Evolutionary conservation across 1,139 yeast genomes (phyloP).

Genomic region (Sugiyamaella castrensis): DNA sequence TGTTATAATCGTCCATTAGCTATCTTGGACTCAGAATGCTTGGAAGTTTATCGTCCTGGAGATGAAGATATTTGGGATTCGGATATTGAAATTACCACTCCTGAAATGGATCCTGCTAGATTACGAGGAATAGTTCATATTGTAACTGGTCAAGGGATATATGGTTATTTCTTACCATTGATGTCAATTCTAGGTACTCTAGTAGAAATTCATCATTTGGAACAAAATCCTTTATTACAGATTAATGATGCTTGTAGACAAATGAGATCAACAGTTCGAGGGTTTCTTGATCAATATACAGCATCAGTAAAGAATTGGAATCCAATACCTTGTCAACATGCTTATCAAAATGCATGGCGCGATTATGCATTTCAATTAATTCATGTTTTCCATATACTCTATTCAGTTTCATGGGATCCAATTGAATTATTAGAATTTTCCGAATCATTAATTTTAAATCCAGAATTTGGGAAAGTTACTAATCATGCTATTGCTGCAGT

Average conservation of each 20-base stretch:
- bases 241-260: slow-evolving; percentile 20
- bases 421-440: slow-evolving; percentile 26
- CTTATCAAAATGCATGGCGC: slow-evolving; percentile 29
- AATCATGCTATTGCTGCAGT: slow-evolving; percentile 33
- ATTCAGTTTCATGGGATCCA: slow-evolving; percentile 31
- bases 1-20: slow-evolving; percentile 40
- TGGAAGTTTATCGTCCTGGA: slow-evolving; percentile 38
- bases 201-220: slow-evolving; percentile 27
- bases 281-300: slow-evolving; percentile 25
- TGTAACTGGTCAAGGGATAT: slow-evolving; percentile 29
- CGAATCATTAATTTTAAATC: slow-evolving; percentile 27
- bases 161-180: slow-evolving; percentile 30
- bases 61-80: slow-evolving; percentile 39
- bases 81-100: slow-evolving; percentile 21
- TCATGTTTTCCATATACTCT: slow-evolving; percentile 29
- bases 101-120: slow-evolving; percentile 29
- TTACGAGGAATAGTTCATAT: slow-evolving; percentile 23
- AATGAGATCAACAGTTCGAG: slow-evolving; percentile 24
- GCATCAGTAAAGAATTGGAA: slow-evolving; percentile 27
- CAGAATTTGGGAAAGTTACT: slow-evolving; percentile 28
- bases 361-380: slow-evolving; percentile 29
- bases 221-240: slow-evolving; percentile 25
- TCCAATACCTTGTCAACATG: slow-evolving; percentile 25
- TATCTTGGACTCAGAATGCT: slow-evolving; percentile 38
- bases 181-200: slow-evolving; percentile 31